A percentile compares a stretch with the other conserved stretches of the same genome.
These are phyloP conservation scores for Starmerella etchellsii DNA, from an alignment of 805 yeast genomes.

Conservation along the genomic window DNA sequence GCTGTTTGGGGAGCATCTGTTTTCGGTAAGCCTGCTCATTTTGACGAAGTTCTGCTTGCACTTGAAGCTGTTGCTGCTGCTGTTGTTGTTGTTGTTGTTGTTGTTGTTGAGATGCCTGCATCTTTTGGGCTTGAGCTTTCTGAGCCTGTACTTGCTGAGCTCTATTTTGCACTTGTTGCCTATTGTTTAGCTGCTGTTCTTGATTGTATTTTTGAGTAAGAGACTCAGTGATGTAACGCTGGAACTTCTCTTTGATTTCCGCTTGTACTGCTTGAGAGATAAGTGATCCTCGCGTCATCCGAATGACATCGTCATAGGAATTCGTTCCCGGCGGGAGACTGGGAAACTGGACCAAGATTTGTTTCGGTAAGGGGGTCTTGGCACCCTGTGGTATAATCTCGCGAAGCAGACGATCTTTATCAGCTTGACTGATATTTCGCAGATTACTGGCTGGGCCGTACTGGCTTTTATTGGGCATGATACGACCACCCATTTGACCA, in stretches of 20 bases:
- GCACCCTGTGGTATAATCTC: slow-evolving; percentile 20
- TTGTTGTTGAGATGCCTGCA: slow-evolving; percentile 10
- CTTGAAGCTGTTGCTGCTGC: slow-evolving; percentile 8
- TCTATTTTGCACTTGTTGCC: neutral
- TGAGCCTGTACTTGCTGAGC: slow-evolving; percentile 7
- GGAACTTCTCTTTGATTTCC: slow-evolving; percentile 21
- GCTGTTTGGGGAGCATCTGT: too few relatives aligned
- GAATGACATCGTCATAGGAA: slow-evolving; percentile 72
- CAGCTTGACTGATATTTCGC: slow-evolving; percentile 8
- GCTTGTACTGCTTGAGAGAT: slow-evolving; percentile 23
- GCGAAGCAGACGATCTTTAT: slow-evolving; percentile 7
- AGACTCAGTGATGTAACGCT: slow-evolving; percentile 24
- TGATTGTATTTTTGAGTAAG: slow-evolving; percentile 18
- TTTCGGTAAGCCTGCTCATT: neutral
- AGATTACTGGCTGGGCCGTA: neutral
- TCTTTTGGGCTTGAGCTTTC: neutral
- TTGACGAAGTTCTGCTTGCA: slow-evolving; percentile 1
- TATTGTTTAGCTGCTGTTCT: slow-evolving; percentile 3
- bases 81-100: slow-evolving; percentile 10
- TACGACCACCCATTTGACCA: neutral
- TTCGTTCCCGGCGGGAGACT: slow-evolving; percentile 63
- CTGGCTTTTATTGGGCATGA: neutral
- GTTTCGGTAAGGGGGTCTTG: slow-evolving; percentile 59
- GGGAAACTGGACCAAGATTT: slow-evolving; percentile 53
- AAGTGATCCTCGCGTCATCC: slow-evolving; percentile 28